Percentiles rank a stretch among this genome's conserved stretches.
phyloP scores from a whole-genome alignment of 148 eudicot species.

The Chenopodium formosanum region DNA sequence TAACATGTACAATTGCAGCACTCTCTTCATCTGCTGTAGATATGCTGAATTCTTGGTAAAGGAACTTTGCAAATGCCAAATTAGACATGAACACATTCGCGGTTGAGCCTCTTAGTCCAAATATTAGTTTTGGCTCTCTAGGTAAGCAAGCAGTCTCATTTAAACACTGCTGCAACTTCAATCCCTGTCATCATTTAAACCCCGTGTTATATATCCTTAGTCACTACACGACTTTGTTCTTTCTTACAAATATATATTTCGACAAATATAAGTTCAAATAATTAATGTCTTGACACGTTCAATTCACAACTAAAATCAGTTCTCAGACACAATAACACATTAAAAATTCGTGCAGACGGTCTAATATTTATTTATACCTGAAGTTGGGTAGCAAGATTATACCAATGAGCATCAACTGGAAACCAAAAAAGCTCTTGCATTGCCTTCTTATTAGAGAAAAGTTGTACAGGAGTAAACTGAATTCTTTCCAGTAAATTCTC shows the following conservation, averaged over 20 bases:
- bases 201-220: background rate
- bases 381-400: slow-evolving; percentile 42
- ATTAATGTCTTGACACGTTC: background rate
- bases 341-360: background rate
- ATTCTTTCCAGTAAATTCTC: slow-evolving; percentile 42
- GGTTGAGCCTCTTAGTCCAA: slow-evolving; percentile 49
- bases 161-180: slow-evolving; percentile 40
- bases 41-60: slow-evolving; percentile 39
- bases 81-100: slow-evolving; percentile 50
- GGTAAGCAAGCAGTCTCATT: slow-evolving; percentile 48
- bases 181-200: slow-evolving; percentile 27
- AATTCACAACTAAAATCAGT: no score
- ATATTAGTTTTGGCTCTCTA: slow-evolving; percentile 36
- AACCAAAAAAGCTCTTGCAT: slow-evolving; percentile 55
- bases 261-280: no score
- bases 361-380: slow-evolving; percentile 25
- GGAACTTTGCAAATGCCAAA: slow-evolving; percentile 47
- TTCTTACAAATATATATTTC: no score
- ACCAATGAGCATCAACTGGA: slow-evolving; percentile 51
- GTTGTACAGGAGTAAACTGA: slow-evolving; percentile 36
- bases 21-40: slow-evolving; percentile 66
- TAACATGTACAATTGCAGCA: slow-evolving; percentile 46
- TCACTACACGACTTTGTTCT: no score
- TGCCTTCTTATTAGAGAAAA: slow-evolving; percentile 35
- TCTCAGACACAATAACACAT: no score